Conservation (phyloP, 2,329 filamentous ascomycete genomes). For the Microdochium nivale region DNA sequence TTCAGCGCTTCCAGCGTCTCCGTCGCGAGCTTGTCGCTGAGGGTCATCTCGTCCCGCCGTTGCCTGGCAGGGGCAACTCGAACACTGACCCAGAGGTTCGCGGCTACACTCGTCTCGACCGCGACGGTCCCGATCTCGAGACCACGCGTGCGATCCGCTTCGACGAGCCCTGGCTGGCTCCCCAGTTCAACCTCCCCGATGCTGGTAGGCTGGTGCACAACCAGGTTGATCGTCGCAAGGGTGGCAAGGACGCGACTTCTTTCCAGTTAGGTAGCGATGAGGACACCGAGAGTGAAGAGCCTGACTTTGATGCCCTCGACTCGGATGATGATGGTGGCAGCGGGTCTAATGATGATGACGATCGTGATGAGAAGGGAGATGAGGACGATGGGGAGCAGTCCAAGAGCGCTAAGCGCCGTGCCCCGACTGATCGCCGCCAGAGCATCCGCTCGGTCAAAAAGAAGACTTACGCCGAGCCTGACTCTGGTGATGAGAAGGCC, state of each 20-base stretch:
- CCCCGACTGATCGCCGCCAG: not conserved
- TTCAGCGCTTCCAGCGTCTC: slow-evolving; percentile 26
- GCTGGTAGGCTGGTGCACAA: slow-evolving; percentile 4
- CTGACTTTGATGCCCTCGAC: slow-evolving; percentile 14
- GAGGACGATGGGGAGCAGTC: not conserved
- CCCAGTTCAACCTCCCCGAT: slow-evolving; percentile 20
- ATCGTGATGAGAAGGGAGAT: not conserved
- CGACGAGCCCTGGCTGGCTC: slow-evolving; percentile 22
- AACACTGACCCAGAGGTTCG: slow-evolving; percentile 17
- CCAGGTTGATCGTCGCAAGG: not conserved
- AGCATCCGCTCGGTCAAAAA: not conserved
- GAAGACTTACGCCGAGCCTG: not conserved
- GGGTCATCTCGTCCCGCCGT: slow-evolving; percentile 32
- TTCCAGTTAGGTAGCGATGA: not conserved
- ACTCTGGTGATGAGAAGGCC: not conserved
- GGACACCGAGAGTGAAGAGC: slow-evolving; percentile 19
- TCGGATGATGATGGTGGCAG: too few species aligned
- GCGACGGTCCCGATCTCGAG: slow-evolving; percentile 13
- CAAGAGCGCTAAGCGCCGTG: not conserved
- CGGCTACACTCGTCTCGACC: slow-evolving; percentile 20
- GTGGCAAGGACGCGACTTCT: not conserved
- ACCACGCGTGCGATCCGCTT: slow-evolving; percentile 21
- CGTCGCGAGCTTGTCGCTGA: slow-evolving; percentile 24
- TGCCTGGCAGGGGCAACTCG: slow-evolving; percentile 9
- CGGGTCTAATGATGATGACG: not conserved